Base-by-base conservation (phyloP, 1,284 basidiomycete genomes). In the Cystobasidium sp. region DNA sequence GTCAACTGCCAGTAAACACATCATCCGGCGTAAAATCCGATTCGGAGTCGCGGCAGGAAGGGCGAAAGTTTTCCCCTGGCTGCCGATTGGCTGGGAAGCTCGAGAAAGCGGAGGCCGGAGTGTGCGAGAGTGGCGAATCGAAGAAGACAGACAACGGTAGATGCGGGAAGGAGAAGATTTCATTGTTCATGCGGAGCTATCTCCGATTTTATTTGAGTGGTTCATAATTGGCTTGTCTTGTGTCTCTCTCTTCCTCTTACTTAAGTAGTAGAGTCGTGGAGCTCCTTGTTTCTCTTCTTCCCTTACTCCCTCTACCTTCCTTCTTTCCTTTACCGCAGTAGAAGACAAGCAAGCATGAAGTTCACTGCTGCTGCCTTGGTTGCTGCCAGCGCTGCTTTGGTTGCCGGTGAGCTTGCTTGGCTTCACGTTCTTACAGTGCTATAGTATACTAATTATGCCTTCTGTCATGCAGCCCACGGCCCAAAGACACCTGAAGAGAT, bases 401-500 rank as follows among this genome's bases (percentile, higher is more conserved):
- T 69, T 55, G 44, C 59, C 31, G 70, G 70, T 64, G 71, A 68
- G 46, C 18, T 31, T 6, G 51, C 47, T 31, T 31, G 31, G 1
- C 43, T 18, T 8, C 58, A 6, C 41, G 49, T 47, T 14, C 10
- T 18, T 49, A 46, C 31, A 20, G 1, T 44, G 49, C 51, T 59
- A 20, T 14, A 18, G n/a, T 55, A 20, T 31, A 47, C 43, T 39
- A 53, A 18, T 37, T 49, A 12, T 5, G 22, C n/a, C 16, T 68
- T 53, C 41, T 31, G 58, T 58, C 72, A 66, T 10, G 66, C 77
- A 62, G 81, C 79, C 61, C 81, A 81, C 67, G 81, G 77, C 44
- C 78, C 79, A 61, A 78, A 80, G 71, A 79, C 80, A 20, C 77
- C 78, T 31, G 78, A 81, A 4, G 79, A 82, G 52, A 80, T 82